Base-by-base conservation (phyloP, 2,329 filamentous ascomycete genomes). In the Fusarium papillatum region DNA sequence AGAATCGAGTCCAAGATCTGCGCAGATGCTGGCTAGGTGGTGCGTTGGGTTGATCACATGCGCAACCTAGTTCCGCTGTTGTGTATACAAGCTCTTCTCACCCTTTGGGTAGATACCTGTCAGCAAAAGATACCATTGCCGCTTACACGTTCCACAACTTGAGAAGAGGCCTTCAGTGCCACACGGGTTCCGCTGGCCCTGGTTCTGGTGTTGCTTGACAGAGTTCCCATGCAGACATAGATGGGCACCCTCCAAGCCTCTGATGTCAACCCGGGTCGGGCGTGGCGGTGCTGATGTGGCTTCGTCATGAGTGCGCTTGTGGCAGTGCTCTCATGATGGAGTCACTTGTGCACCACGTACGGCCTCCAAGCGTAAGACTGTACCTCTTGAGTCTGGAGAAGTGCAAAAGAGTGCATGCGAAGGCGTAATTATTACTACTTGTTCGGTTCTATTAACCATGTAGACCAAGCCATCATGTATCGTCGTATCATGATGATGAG, bases 231-330 rank as follows among this genome's bases (percentile, higher is more conserved):
- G 59, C 24, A 43, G 24, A 43, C 24, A 29, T 1, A 55, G 50
- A 41, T 7, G 24, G 7, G 16, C 11, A 22, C n/a, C 29, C 24
- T 39, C 46, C 46, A 63, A 61, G 46, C 38, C 53, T 69, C 41
- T 70, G 24, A 73, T 68, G 66, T 34, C 53, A 46, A 69, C 31
- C 17, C 11, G 34, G 22, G 48, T 29, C 24, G 60, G 26, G 26
- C 67, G 74, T 76, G 74, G 74, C 74, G 38, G 74, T 76, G 71
- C 74, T 67, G 53, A 31, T 46, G 63, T 76, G 74, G 68, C 71
- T 55, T 43, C 2, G 53, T 61, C 55, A 67, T 62, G 55, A 67
- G 38, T 13, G 36, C 14, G n/a, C 9, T 19, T 59, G 71, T 72
- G 74, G 74, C 74, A 36, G 61, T 72, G 68, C n/a, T 38, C 36